Percentiles rank a stretch among this genome's conserved stretches.
These are phyloP conservation scores for Cutaneotrichosporon mucoides DNA, from an alignment of 1,284 basidiomycete species.

Conservation along the genomic window DNA sequence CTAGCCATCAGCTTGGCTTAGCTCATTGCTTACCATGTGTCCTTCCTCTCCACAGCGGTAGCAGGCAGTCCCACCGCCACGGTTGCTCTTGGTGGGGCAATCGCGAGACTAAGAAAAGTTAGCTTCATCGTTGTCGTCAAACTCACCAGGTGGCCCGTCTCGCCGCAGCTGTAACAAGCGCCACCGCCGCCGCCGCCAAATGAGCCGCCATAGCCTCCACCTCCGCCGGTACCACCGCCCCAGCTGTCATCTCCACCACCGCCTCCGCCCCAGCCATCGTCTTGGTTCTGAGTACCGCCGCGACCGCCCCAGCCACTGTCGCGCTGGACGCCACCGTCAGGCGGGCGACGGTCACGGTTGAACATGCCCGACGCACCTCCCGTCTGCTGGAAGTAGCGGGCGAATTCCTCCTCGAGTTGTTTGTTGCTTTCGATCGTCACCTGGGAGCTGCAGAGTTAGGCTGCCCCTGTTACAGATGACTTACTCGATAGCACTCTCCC, in stretches of 20 bases:
- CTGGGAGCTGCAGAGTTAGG: not conserved
- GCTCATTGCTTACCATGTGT: slow-evolving; percentile 15
- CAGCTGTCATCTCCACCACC: not conserved
- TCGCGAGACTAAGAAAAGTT: not conserved
- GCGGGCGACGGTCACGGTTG: slow-evolving; percentile 3
- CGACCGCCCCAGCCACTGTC: slow-evolving; percentile 11
- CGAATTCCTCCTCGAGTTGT: slow-evolving; percentile 5
- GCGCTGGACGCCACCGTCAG: not conserved
- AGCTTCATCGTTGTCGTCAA: not conserved
- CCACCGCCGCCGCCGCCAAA: not conserved
- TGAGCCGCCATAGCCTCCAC: not conserved
- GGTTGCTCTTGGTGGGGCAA: slow-evolving; percentile 1
- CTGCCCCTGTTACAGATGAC: not conserved
- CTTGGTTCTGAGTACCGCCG: not conserved
- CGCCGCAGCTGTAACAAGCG: slow-evolving; percentile 22
- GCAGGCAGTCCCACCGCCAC: slow-evolving; percentile 11
- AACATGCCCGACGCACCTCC: slow-evolving; percentile 1
- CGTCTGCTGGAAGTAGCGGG: not conserved
- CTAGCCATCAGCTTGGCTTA: slow-evolving; percentile 3
- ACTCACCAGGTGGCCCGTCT: slow-evolving; percentile 19
- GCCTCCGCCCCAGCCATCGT: not conserved
- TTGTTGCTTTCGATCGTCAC: not conserved
- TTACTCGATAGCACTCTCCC: not conserved
- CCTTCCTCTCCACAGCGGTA: slow-evolving; percentile 16
- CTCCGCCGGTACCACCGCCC: not conserved